Evolutionary conservation across 2,329 filamentous ascomycete species (phyloP), one percentile per base, ranked within the genome.

Genomic region (Aspergillus sp.): DNA sequence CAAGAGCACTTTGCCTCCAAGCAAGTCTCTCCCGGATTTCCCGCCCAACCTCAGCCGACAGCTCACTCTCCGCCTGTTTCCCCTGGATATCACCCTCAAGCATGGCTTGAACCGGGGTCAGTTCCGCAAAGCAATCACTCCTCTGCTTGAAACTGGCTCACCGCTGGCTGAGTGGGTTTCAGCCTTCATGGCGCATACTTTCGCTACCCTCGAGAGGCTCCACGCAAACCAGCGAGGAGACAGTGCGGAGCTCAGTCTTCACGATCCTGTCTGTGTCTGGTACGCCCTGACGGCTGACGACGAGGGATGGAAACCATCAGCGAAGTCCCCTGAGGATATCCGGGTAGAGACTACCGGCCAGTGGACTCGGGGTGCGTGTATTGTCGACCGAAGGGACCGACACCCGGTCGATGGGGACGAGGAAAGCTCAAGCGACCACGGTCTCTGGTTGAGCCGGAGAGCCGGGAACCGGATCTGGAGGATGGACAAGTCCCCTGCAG

Each of bases 351-450:
- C 93, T 0, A 81, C 86, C 2, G 95, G 94, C 1, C 95, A 98
- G 80, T 99, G 95, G 95, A 96, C 93, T 50, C 84, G 92, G 60
- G 94, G 95, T 1, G 93, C 95, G 89, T 93, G 93, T 72, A 84
- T 98, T 34, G 82, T 93, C 46, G 95, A 99, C 81, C 84, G 87
- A 41, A 85, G 95, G 61, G 79, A 77, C 48, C 79, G 74, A 63
- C 79, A 75, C 57, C 77, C 71, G 62, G 76, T 69, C 74, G 82
- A 64, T 71, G 80, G 67, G 72, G 83, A 84, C 23, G 80, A 82
- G 49, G 84, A 85, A 67, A 84, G 88, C 31, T 83, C 88, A 0
- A 91, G 89, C 46, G 94, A 98, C 75, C 82, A 87, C 77, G 77
- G 86, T 69, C 81, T 89, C 56, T 98, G 95, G 95, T 76, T 95